Conservation (phyloP, 805 yeast genomes). For the Candida corydali region DNA sequence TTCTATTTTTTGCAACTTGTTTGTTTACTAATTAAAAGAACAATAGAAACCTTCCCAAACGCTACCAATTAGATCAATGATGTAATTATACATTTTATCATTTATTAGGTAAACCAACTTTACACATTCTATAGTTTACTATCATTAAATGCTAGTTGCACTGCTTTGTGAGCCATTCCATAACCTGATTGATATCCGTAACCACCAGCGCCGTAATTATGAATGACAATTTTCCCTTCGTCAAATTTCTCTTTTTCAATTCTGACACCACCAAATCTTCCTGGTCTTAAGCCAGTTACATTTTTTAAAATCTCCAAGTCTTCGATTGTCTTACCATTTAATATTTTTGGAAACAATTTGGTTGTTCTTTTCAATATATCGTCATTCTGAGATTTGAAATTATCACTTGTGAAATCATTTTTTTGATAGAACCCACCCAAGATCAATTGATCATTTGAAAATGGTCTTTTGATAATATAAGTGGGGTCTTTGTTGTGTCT, state of each 20-base stretch:
- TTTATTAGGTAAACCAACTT: no score
- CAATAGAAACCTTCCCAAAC: neutral
- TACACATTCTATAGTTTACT: constrained; percentile 7
- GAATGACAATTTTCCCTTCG: constrained; percentile 37
- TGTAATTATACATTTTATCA: neutral
- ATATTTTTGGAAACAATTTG: constrained; percentile 46
- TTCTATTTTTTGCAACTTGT: neutral
- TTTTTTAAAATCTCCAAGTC: constrained; percentile 55
- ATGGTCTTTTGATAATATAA: constrained; percentile 70
- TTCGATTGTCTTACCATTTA: constrained; percentile 28
- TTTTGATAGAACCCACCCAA: constrained; percentile 73
- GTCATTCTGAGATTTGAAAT: constrained; percentile 52
- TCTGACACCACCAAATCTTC: constrained; percentile 71
- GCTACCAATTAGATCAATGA: neutral
- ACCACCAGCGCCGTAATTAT: constrained; percentile 70
- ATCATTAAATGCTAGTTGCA: constrained; percentile 18
- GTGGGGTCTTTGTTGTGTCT: constrained; percentile 51
- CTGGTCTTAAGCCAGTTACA: constrained; percentile 74
- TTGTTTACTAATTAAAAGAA: neutral
- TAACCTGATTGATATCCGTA: constrained; percentile 65
- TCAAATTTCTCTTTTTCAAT: constrained; percentile 50
- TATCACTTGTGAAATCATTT: constrained; percentile 58
- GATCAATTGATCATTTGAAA: constrained; percentile 60
- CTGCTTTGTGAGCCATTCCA: constrained; percentile 55
- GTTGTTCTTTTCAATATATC: constrained; percentile 61